Percentiles rank a stretch among this genome's conserved stretches.
Conservation (phyloP, 202 grass and related monocot species). For the Elaeis oleifera region DNA sequence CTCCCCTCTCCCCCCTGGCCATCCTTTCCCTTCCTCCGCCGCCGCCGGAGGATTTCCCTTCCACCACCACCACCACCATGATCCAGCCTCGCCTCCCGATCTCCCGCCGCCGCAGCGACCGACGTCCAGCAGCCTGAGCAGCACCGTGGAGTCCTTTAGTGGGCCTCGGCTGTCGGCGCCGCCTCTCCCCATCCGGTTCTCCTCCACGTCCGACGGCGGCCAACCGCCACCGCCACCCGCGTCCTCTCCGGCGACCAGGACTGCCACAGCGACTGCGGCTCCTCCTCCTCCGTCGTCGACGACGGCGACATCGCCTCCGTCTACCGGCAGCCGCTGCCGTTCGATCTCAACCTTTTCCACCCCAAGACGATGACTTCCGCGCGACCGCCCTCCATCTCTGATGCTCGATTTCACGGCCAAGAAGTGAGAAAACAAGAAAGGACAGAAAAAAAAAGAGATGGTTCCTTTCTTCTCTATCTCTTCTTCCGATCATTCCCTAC, state of each 20-base stretch:
- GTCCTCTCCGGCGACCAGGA: conserved; percentile 30
- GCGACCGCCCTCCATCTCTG: neutral
- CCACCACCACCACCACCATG: neutral
- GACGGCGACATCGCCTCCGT: conserved; percentile 31
- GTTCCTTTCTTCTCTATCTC: conserved; percentile 42
- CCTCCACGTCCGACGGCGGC: conserved; percentile 3
- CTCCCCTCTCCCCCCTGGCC: neutral
- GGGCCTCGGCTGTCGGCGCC: conserved; percentile 22
- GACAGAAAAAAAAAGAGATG: conserved; percentile 37
- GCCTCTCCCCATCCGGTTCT: conserved; percentile 21
- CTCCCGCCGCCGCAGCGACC: conserved; percentile 19
- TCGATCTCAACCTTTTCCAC: conserved; percentile 51
- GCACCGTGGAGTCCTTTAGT: conserved; percentile 59
- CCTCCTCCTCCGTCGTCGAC: conserved; percentile 57
- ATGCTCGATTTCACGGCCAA: conserved; percentile 31
- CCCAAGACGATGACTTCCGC: conserved; percentile 2
- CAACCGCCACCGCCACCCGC: neutral
- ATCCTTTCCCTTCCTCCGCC: neutral
- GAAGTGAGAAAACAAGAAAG: conserved; percentile 18
- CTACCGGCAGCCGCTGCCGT: conserved; percentile 23
- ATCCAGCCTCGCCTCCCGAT: neutral
- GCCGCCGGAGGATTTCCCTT: conserved; percentile 2
- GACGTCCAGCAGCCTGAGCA: conserved; percentile 53
- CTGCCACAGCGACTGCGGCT: conserved; percentile 64
- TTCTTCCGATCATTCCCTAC: no score